Evolutionary conservation across 129 eudicot genomes (phyloP), one percentile per base, ranked within the genome.

Genomic region (Helianthus tuberosus): DNA sequence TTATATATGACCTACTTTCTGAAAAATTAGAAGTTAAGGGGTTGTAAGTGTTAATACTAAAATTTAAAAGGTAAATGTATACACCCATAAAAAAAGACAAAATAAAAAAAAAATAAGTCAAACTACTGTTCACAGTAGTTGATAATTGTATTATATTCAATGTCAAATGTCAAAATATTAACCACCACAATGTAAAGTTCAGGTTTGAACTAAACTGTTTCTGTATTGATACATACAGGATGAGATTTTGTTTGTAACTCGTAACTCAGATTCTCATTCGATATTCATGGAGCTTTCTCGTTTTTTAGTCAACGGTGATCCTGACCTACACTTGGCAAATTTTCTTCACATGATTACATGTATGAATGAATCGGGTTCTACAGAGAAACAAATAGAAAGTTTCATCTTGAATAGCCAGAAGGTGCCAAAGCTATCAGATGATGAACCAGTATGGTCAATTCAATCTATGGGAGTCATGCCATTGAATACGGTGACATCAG

Each of bases 271-370:
- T 76, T 66, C 92, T 36, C 92, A 91, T 77, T 80, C 88, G 4
- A 50, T 91, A 68, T 88, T 86, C 81, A 62, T 82, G 89, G 97
- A 91, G 82, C 77, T 91, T 35, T 88, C 92, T 71, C 81, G 86
- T 61, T 70, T 86, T 29, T 75, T 91, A 36, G 77, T 79, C 64
- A 75, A 77, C 16, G 91, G 89, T 39, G 54, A 68, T 61, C 85
- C 88, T 6, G 84, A 86, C 36, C 48, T 91, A 44, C 90, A 85
- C 67, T 78, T 88, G 74, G 96, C 97, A 39, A 91, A 91, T 81
- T 91, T 91, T 72, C 96, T 91, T 75, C 90, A 80, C 80, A 73
- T 88, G 96, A 76, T 91, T 66, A 82, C 88, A 41, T 78, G 87
- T 17, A 86, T 88, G 96, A 84, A 76, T 8, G 86, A 84, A 79